Conservation (phyloP, 176 grass and related monocot species). For the Bolboschoenus planiculmis region DNA sequence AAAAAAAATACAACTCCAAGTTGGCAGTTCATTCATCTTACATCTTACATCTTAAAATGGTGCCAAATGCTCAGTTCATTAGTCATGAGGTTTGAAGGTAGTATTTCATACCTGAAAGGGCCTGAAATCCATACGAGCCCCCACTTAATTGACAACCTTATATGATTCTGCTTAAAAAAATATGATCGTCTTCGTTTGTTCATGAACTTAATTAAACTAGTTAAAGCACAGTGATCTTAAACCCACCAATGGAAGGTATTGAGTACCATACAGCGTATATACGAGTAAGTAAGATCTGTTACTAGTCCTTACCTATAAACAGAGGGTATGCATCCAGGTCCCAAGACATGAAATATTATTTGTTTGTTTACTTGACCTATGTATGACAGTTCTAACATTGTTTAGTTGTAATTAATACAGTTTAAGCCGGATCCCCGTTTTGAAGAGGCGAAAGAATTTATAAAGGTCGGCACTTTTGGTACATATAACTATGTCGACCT, state of each 20-base stretch:
- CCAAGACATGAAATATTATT: not conserved
- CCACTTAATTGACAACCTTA: not conserved
- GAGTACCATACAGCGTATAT: not conserved
- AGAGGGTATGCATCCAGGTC: not conserved
- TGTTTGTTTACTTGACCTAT: not conserved
- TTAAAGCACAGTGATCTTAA: not conserved
- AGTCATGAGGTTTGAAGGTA: not conserved
- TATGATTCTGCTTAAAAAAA: not conserved
- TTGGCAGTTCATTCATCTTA: not conserved
- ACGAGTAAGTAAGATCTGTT: not conserved
- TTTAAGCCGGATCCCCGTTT: constrained; percentile 92
- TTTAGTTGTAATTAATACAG: constrained; percentile 36
- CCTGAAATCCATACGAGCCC: not conserved
- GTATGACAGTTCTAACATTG: constrained; percentile 21
- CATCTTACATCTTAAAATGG: not conserved
- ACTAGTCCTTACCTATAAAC: not conserved
- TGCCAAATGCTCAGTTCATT: not conserved
- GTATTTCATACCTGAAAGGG: not conserved
- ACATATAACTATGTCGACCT: constrained; percentile 76
- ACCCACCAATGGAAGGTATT: not conserved
- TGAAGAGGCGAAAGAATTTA: constrained; percentile 80
- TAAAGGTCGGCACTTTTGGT: constrained; percentile 76
- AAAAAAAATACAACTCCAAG: too few relatives aligned
- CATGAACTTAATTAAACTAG: not conserved
- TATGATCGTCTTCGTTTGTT: not conserved